Base-by-base conservation (phyloP, 2,329 filamentous ascomycete genomes). In the Fusarium multiceps region DNA sequence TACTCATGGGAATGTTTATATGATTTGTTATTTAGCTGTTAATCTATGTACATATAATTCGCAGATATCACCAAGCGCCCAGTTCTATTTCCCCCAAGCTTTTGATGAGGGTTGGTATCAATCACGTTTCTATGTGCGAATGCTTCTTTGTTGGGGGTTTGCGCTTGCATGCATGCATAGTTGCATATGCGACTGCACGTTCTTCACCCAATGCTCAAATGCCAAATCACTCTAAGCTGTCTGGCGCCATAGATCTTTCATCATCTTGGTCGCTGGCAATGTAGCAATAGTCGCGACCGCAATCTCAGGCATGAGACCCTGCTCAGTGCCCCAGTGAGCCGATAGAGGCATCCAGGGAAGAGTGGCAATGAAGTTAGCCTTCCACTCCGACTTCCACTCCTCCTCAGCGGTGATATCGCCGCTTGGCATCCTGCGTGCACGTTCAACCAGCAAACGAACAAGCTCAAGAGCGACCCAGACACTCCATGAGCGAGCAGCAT, bases 401-500 rank as follows among this genome's bases (percentile, higher is more conserved):
- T 78, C 79, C 64, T 85, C 79, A 62, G 70, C 67, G 23, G 57
- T 63, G 9, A 72, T 68, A 14, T 73, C 71, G 53, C 69, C 78
- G 72, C 80, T 79, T 65, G 79, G 75, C 49, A 77, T 79, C 72
- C 80, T 76, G 68, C 81, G 80, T 55, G 76, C 70, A 50, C 80
- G 77, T 80, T 87, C 83, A 55, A 84, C 78, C 46, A 83, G 75
- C 63, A 97, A 81, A 67, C 91, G 84, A 51, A 89, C 84, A 66
- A 96, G 86, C 82, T 98, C 93, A 64, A 94, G 82, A 21, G 87
- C 87, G 9, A 97, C 89, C 81, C 94, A 93, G 25, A 87, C 85
- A 57, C 90, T 88, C 93, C 95, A 98, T 68, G 92, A 92, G 46
- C 93, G 86, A 60, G 88, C 89, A 80, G 92, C 94, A 89, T 91